Evolutionary conservation across 2,329 filamentous ascomycete species (phyloP).

Genomic region (Colletotrichum sp.): DNA sequence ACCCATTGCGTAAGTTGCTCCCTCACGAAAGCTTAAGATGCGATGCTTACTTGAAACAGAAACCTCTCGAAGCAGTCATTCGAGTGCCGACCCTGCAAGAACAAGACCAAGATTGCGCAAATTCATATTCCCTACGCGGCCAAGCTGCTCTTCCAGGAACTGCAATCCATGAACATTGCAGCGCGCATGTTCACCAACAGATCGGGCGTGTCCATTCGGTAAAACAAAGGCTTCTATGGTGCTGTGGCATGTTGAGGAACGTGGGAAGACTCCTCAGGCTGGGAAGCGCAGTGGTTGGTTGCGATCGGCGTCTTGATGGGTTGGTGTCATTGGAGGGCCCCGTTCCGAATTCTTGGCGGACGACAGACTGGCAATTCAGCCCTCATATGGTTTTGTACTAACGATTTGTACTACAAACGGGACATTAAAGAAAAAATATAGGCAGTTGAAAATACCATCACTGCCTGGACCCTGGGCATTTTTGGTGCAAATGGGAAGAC

Average conservation of each 20-base stretch:
- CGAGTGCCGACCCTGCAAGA: slow-evolving; percentile 96
- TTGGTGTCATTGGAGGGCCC: background rate
- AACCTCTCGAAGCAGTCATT: slow-evolving; percentile 96
- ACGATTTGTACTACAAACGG: slow-evolving; percentile 8
- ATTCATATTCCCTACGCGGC: slow-evolving; percentile 98
- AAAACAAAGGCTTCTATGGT: slow-evolving; percentile 22
- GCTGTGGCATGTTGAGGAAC: background rate
- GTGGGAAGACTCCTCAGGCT: background rate
- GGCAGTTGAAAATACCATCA: background rate
- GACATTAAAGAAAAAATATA: background rate
- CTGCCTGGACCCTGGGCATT: background rate
- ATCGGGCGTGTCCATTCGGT: slow-evolving; percentile 76
- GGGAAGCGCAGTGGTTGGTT: background rate
- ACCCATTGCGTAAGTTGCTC: slow-evolving; percentile 85
- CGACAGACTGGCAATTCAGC: background rate
- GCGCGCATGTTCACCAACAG: slow-evolving; percentile 94
- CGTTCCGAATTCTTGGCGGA: background rate
- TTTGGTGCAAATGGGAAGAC: background rate
- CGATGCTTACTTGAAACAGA: slow-evolving; percentile 52
- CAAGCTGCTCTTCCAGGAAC: slow-evolving; percentile 97
- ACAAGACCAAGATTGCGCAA: slow-evolving; percentile 98
- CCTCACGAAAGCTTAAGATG: background rate
- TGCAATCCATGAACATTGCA: slow-evolving; percentile 98
- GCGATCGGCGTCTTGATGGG: slow-evolving; percentile 5
- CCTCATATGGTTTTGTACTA: slow-evolving; percentile 1